Percentiles rank a stretch among this genome's conserved stretches.
Conservation (phyloP, 148 eudicot species). For the Agrostemma githago region DNA sequence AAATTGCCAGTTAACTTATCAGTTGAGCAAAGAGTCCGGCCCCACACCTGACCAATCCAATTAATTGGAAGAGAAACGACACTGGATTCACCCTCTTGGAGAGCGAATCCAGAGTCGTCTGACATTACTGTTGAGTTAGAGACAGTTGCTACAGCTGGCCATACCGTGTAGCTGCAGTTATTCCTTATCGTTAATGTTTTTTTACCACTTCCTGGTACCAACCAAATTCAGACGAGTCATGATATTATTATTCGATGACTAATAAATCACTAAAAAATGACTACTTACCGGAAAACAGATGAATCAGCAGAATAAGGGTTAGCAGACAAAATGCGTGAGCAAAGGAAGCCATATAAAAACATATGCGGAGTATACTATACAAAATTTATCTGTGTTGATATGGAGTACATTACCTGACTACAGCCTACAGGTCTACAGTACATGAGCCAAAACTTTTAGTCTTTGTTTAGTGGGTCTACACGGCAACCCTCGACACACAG, state of each 20-base stretch:
- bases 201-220: background rate
- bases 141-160: conserved; percentile 45
- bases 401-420: too few relatives aligned
- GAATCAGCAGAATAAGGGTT: background rate
- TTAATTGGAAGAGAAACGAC: conserved; percentile 18
- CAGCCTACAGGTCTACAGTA: too few relatives aligned
- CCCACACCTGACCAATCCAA: conserved; percentile 58
- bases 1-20: conserved; percentile 41
- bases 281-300: background rate
- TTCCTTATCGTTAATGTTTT: conserved; percentile 39
- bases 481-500: too few relatives aligned
- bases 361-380: too few relatives aligned
- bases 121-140: conserved; percentile 20
- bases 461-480: background rate
- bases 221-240: background rate
- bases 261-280: too few relatives aligned
- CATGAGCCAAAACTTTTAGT: too few relatives aligned
- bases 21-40: conserved; percentile 44
- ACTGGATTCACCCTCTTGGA: conserved; percentile 34
- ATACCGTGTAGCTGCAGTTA: conserved; percentile 53
- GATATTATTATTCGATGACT: too few relatives aligned
- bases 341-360: background rate
- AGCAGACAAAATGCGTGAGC: background rate
- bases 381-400: too few relatives aligned
- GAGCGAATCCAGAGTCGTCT: conserved; percentile 38